phyloP scores from a whole-genome alignment of 805 yeast species.

The Candida easanensis region DNA sequence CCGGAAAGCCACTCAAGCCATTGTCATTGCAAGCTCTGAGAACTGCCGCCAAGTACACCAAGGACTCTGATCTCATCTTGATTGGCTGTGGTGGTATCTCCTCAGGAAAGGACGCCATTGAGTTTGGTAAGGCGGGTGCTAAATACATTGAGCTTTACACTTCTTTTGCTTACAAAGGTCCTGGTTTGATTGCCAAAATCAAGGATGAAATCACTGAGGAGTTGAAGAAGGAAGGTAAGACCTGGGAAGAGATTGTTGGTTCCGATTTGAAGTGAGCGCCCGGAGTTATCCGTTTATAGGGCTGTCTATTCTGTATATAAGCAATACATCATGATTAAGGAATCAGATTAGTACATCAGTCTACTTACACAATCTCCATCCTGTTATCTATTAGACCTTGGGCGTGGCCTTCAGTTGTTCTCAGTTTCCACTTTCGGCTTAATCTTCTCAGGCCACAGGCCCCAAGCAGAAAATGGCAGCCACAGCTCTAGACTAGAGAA shows the following conservation, averaged over 20 bases:
- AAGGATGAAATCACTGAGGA: slow-evolving; percentile 58
- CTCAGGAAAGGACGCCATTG: slow-evolving; percentile 84
- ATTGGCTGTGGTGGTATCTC: slow-evolving; percentile 95
- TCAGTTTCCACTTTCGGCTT: too few species aligned
- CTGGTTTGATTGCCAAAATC: slow-evolving; percentile 68
- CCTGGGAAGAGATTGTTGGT: slow-evolving; percentile 82
- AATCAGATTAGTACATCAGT: too few species aligned
- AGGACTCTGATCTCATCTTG: slow-evolving; percentile 67
- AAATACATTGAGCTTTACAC: slow-evolving; percentile 85
- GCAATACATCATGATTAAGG: too few species aligned
- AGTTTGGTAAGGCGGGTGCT: slow-evolving; percentile 93
- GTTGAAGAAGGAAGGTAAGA: slow-evolving; percentile 68
- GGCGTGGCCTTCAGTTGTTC: too few species aligned
- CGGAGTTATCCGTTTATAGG: too few species aligned
- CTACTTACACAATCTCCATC: too few species aligned
- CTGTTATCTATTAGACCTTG: too few species aligned
- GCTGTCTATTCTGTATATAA: too few species aligned
- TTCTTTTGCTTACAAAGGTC: slow-evolving; percentile 89
- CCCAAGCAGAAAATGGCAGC: too few species aligned
- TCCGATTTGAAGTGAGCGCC: slow-evolving; percentile 41
- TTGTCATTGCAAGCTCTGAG: slow-evolving; percentile 68
- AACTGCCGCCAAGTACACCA: slow-evolving; percentile 70
- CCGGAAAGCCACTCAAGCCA: slow-evolving; percentile 90
- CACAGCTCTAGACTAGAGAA: too few species aligned
- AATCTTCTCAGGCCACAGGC: too few species aligned